Conservation (phyloP, 371 early-diverging fungal species). For the Smittium culicis region DNA sequence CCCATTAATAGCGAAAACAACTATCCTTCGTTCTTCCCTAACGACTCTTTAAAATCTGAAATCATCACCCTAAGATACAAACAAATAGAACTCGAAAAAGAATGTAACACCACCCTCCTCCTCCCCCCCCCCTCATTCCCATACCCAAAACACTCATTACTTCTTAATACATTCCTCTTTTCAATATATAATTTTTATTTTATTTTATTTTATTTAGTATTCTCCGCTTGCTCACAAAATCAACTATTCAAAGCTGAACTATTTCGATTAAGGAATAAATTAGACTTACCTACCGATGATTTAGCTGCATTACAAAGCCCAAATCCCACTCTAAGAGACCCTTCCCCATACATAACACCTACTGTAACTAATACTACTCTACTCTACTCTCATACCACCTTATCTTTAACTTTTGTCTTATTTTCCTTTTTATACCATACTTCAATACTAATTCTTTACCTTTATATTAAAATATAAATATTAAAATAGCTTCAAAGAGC, state of each 20-base stretch:
- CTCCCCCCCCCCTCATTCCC: no score
- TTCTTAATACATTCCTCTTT: no score
- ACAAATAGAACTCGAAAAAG: constrained; percentile 4
- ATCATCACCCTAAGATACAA: background rate
- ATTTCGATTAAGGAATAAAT: background rate
- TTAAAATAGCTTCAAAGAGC: background rate
- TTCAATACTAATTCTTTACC: no score
- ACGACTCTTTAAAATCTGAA: constrained; percentile 1
- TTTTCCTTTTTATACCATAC: no score
- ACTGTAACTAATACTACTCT: background rate
- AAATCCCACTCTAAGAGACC: background rate
- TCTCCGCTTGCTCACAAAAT: background rate
- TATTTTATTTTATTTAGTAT: background rate
- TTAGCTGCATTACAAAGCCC: background rate
- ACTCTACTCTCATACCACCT: background rate
- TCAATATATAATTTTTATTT: background rate
- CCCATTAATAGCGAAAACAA: background rate
- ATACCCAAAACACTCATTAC: no score
- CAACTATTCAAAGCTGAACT: background rate
- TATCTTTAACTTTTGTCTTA: background rate
- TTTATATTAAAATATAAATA: no score
- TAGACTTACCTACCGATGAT: background rate
- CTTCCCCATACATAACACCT: background rate
- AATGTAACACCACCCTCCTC: background rate
- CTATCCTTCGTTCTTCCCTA: background rate